Evolutionary conservation across 2,329 filamentous ascomycete genomes (phyloP).

Genomic region (Akanthomyces dipterigenus): DNA sequence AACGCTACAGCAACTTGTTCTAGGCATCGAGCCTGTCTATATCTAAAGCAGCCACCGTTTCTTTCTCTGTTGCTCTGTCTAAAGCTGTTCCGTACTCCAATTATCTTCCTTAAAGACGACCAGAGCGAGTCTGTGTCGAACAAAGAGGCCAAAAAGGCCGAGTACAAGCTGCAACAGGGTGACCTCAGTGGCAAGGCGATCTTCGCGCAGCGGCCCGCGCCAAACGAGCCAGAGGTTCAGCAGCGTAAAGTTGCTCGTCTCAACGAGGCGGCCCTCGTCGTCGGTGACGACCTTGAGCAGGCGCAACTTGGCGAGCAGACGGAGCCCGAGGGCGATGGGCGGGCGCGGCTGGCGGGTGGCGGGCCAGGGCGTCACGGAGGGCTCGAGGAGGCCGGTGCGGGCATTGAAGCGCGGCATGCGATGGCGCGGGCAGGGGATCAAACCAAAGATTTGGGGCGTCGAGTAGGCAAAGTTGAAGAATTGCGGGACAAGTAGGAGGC

Average conservation of each 20-base stretch:
- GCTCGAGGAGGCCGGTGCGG: slow-evolving; percentile 76
- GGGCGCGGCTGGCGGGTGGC: slow-evolving; percentile 60
- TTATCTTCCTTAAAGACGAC: slow-evolving; percentile 92
- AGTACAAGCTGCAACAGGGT: slow-evolving; percentile 68
- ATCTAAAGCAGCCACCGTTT: neutral
- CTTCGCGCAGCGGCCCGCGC: slow-evolving; percentile 86
- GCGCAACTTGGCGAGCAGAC: slow-evolving; percentile 59
- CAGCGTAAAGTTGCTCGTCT: slow-evolving; percentile 86
- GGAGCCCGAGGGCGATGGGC: slow-evolving; percentile 56
- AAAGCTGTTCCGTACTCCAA: slow-evolving; percentile 35
- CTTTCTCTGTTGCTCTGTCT: neutral
- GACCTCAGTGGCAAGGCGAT: slow-evolving; percentile 73
- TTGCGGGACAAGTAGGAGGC: slow-evolving; percentile 86
- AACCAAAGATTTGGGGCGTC: slow-evolving; percentile 78
- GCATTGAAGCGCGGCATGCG: slow-evolving; percentile 84
- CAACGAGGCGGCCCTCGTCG: slow-evolving; percentile 61
- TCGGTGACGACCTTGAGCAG: slow-evolving; percentile 64
- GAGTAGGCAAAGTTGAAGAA: slow-evolving; percentile 97
- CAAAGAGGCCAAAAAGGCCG: slow-evolving; percentile 77
- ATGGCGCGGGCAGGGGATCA: slow-evolving; percentile 90
- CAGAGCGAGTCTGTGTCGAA: slow-evolving; percentile 77
- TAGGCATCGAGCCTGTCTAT: neutral
- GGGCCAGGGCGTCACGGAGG: slow-evolving; percentile 72
- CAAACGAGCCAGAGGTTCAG: slow-evolving; percentile 95
- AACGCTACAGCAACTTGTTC: neutral